phyloP scores from a whole-genome alignment of 2,329 filamentous ascomycete genomes.

The Alternaria sp. region DNA sequence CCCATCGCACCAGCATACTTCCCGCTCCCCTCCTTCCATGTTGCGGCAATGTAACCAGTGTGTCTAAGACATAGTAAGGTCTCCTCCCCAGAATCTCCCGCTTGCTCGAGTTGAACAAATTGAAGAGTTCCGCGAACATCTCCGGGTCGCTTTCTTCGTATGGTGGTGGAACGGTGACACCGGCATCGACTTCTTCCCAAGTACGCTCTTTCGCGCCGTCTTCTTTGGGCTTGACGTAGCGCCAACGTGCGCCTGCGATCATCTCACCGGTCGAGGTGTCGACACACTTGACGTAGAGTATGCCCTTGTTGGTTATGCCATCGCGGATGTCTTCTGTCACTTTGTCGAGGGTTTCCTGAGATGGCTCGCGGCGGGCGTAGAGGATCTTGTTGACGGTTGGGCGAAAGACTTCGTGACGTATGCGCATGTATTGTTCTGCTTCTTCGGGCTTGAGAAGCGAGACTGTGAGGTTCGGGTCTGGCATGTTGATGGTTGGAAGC shows the following conservation, averaged over 20 bases:
- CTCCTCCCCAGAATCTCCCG: conserved; percentile 28
- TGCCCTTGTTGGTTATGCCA: conserved; percentile 31
- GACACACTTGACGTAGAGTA: conserved; percentile 38
- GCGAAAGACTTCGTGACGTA: conserved; percentile 41
- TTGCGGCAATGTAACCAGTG: conserved; percentile 37
- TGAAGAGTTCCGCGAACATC: conserved; percentile 27
- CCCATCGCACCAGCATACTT: conserved; percentile 40
- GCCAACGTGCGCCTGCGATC: conserved; percentile 41
- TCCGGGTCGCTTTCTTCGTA: conserved; percentile 38
- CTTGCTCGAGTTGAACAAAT: conserved; percentile 32
- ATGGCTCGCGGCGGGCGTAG: conserved; percentile 38
- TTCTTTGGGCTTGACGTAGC: conserved; percentile 26
- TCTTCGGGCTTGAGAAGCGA: conserved; percentile 36
- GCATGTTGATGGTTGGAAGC: conserved; percentile 12
- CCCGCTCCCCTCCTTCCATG: conserved; percentile 44
- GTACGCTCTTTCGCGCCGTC: conserved; percentile 24
- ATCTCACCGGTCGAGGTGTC: conserved; percentile 34
- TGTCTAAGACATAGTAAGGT: conserved; percentile 39
- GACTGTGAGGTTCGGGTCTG: conserved; percentile 31
- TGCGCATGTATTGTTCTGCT: conserved; percentile 37
- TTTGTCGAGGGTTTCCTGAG: conserved; percentile 28
- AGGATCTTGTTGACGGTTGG: conserved; percentile 43
- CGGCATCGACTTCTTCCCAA: conserved; percentile 37
- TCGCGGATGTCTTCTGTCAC: conserved; percentile 30
- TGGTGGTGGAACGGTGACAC: conserved; percentile 25